Base-by-base conservation (phyloP, 2,329 filamentous ascomycete genomes). In the Sphaerulina vaccinii region DNA sequence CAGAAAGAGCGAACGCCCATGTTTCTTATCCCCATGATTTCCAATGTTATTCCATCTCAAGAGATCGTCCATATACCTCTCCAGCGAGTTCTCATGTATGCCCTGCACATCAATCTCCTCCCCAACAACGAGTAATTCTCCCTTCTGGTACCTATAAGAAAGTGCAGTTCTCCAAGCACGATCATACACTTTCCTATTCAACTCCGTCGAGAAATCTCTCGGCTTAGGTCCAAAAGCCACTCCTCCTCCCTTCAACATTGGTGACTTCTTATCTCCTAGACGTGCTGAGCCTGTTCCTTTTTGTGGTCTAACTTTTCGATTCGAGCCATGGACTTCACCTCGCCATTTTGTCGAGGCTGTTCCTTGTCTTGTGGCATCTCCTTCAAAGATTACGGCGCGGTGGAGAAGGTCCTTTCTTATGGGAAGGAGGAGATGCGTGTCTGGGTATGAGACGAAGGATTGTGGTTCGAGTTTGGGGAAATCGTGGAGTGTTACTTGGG, bases 161-260 rank as follows among this genome's bases (percentile, higher is more conserved):
- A 99, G 79, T 9, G 93, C 93, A 37, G 88, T 97, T 68, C 93
- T 84, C 89, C 90, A 97, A 8, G 93, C 93, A 63, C 95, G 79
- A 72, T 97, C 91, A 75, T 99, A 99, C 41, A 96, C 83, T 76
- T 97, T 97, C 68, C 81, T 80, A 63, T 87, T 90, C 49, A 99
- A 78, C 13, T 81, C 80, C 18, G 91, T 95, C 54, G 83, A 82
- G 68, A 99, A 99, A 74, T 97, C 90, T 69, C 93, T 82, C 21
- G 91, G 91, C 63, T 91, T 85, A 22, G 93, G 93, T n/a, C 93
- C 93, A 66, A 90, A 89, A 0, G 84, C 78, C 63, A 95, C 92
- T 72, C 90, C 92, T 71, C 93, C 93, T 59, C 93, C 93, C 56
- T 80, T 79, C 36, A 90, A 74, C 70, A 95, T 81, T 2, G 93